A percentile compares a stretch with the other conserved stretches of the same genome.
These are phyloP conservation scores for Phytophthora melonis DNA, from an alignment of 352 stramenopile genomes.

Conservation along the genomic window DNA sequence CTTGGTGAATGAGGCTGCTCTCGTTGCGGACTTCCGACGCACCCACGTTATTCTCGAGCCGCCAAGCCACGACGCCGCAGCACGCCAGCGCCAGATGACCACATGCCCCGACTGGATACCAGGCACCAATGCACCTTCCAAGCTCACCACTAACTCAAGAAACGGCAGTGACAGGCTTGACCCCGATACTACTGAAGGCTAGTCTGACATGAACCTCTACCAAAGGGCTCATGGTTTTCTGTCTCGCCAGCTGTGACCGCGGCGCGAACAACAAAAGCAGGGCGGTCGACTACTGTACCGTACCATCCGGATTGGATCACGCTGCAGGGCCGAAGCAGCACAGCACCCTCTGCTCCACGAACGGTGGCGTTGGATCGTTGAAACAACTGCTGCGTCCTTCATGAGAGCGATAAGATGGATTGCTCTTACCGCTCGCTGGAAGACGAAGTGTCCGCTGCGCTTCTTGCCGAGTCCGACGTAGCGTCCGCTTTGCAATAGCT, in stretches of 20 bases:
- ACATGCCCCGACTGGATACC: slow-evolving; percentile 39
- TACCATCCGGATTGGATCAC: too few species aligned
- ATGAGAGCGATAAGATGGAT: background rate
- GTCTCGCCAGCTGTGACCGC: slow-evolving; percentile 20
- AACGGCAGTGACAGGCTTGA: slow-evolving; percentile 26
- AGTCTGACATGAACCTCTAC: slow-evolving; percentile 12
- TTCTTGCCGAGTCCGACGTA: background rate
- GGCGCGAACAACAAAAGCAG: slow-evolving; percentile 30
- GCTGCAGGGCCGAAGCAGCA: background rate
- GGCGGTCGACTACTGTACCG: slow-evolving; percentile 3
- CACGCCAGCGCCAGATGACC: slow-evolving; percentile 32
- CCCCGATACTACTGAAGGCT: slow-evolving; percentile 26
- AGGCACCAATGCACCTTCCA: slow-evolving; percentile 18
- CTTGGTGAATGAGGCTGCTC: slow-evolving; percentile 38
- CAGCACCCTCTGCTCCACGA: slow-evolving; percentile 18
- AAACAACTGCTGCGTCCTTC: slow-evolving; percentile 16
- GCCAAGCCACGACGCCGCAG: slow-evolving; percentile 18
- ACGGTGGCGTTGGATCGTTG: slow-evolving; percentile 21
- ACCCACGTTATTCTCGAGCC: slow-evolving; percentile 4
- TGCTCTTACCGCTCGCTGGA: background rate
- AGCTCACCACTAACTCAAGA: slow-evolving; percentile 25
- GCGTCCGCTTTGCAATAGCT: background rate
- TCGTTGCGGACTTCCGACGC: slow-evolving; percentile 16
- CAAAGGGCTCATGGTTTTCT: slow-evolving; percentile 21
- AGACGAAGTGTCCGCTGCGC: background rate